Conservation (phyloP, 805 yeast species). For the Candida namnaoensis region DNA sequence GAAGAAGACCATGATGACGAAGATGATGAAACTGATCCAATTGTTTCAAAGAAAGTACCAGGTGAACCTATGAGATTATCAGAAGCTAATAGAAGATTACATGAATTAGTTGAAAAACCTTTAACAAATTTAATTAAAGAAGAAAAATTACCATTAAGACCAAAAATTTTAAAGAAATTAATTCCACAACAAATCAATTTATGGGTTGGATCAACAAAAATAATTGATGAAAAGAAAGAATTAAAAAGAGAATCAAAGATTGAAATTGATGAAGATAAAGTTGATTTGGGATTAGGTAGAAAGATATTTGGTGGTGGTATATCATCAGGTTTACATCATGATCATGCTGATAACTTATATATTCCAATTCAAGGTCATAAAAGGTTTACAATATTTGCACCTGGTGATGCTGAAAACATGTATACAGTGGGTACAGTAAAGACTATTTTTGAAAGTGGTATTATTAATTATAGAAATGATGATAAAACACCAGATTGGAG, state of each 20-base stretch:
- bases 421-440: constrained; percentile 59
- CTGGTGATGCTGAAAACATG: constrained; percentile 48
- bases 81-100: constrained; percentile 33
- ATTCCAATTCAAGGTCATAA: constrained; percentile 52
- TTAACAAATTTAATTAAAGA: constrained; percentile 32
- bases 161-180: constrained; percentile 30
- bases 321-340: constrained; percentile 73
- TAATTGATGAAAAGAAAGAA: constrained; percentile 1
- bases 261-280: constrained; percentile 9
- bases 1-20: constrained; percentile 7
- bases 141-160: constrained; percentile 29
- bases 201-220: constrained; percentile 51
- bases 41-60: constrained; percentile 5
- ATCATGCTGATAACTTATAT: constrained; percentile 72
- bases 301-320: constrained; percentile 48
- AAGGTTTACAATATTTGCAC: constrained; percentile 60
- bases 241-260: constrained; percentile 7
- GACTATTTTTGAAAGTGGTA: constrained; percentile 47
- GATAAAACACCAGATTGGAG: constrained; percentile 57
- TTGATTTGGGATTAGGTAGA: constrained; percentile 39
- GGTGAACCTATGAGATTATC: constrained; percentile 19
- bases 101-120: constrained; percentile 54
- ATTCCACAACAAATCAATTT: constrained; percentile 66
- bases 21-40: constrained; percentile 4
- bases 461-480: constrained; percentile 52